phyloP scores from a whole-genome alignment of 176 grass and related monocot species.

The Musa itinerans region DNA sequence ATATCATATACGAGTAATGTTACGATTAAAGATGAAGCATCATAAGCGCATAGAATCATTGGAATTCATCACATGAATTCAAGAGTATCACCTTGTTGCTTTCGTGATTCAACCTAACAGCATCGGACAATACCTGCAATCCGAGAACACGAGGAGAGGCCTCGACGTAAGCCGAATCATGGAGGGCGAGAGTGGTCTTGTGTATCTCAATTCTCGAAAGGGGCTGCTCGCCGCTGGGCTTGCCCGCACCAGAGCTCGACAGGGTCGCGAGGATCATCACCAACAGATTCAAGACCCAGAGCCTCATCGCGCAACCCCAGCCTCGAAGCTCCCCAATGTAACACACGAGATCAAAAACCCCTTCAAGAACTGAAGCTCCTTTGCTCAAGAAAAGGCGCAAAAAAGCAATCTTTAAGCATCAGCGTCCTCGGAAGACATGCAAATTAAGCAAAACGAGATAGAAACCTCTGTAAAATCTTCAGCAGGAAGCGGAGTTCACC shows the following conservation, averaged over 20 bases:
- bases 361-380: neutral
- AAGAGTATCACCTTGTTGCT: too few relatives aligned
- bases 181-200: constrained; percentile 33
- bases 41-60: too few relatives aligned
- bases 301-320: neutral
- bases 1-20: too few relatives aligned
- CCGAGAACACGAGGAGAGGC: constrained; percentile 54
- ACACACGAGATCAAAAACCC: neutral
- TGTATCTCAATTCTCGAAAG: constrained; percentile 72
- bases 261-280: neutral
- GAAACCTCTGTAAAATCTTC: too few relatives aligned
- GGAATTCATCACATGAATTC: too few relatives aligned
- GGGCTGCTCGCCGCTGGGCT: constrained; percentile 41
- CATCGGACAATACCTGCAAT: constrained; percentile 33
- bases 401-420: too few relatives aligned
- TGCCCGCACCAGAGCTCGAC: neutral
- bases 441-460: too few relatives aligned
- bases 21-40: too few relatives aligned
- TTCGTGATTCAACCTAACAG: neutral
- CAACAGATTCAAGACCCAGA: neutral
- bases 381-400: too few relatives aligned
- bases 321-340: neutral
- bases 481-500: too few relatives aligned
- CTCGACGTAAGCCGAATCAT: constrained; percentile 41
- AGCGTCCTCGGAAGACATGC: too few relatives aligned